These are phyloP conservation scores for Amorphotheca resinae DNA, from an alignment of 495 filamentous ascomycete species.

Conservation along the genomic window DNA sequence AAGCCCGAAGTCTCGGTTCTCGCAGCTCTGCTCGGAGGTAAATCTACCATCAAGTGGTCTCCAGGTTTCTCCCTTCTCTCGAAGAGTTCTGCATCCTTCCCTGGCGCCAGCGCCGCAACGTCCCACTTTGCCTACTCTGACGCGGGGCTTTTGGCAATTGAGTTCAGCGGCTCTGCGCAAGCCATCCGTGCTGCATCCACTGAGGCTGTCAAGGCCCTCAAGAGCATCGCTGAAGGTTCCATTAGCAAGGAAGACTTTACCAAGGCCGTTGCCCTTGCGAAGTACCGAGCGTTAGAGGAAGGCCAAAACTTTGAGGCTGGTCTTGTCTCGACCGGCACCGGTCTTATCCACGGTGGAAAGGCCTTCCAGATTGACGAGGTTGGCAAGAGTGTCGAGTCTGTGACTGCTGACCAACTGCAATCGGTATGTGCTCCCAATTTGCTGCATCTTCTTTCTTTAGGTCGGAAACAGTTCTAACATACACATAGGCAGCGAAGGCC, in stretches of 20 bases:
- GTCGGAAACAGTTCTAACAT: slow-evolving; percentile 2
- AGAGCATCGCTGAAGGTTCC: slow-evolving; percentile 61
- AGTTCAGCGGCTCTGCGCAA: slow-evolving; percentile 57
- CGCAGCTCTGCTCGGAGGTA: slow-evolving; percentile 77
- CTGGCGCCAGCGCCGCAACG: slow-evolving; percentile 52
- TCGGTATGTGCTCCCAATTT: slow-evolving; percentile 49
- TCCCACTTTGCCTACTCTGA: slow-evolving; percentile 83
- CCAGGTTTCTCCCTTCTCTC: slow-evolving; percentile 81
- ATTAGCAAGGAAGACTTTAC: slow-evolving; percentile 72
- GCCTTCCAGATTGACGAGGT: slow-evolving; percentile 77
- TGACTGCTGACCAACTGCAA: slow-evolving; percentile 76
- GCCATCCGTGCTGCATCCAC: slow-evolving; percentile 46
- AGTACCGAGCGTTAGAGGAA: slow-evolving; percentile 81
- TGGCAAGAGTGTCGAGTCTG: slow-evolving; percentile 63
- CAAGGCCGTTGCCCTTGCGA: slow-evolving; percentile 85
- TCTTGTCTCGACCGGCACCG: slow-evolving; percentile 59
- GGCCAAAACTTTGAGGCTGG: slow-evolving; percentile 60
- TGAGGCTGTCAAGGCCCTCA: slow-evolving; percentile 65
- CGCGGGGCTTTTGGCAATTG: slow-evolving; percentile 76
- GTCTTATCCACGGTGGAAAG: slow-evolving; percentile 59
- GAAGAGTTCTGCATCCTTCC: slow-evolving; percentile 55
- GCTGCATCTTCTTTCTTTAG: not conserved
- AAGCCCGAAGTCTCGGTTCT: slow-evolving; percentile 87
- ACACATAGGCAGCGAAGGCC: slow-evolving; percentile 61
- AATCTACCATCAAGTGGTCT: slow-evolving; percentile 90